These are phyloP conservation scores for Thalia dealbata DNA, from an alignment of 176 grass and related monocot species.

Conservation along the genomic window DNA sequence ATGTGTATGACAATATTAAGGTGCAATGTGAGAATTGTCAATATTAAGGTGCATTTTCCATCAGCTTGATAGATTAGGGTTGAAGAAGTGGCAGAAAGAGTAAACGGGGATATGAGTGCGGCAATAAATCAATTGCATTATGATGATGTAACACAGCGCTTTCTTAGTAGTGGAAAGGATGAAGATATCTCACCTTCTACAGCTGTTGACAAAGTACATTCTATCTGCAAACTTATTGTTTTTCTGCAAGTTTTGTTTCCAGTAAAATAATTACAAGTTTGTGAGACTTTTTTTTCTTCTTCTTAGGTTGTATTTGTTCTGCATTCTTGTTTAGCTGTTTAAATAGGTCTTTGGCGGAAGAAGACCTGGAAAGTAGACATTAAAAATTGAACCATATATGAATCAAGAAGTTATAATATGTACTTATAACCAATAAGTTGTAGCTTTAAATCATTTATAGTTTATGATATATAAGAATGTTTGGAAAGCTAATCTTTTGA, in stretches of 20 bases:
- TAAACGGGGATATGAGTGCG: slow-evolving; percentile 95
- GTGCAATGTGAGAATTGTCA: too few species aligned
- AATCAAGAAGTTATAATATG: too few species aligned
- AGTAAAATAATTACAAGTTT: not conserved
- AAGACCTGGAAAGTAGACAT: too few species aligned
- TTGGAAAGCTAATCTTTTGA: too few species aligned
- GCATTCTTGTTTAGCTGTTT: not conserved
- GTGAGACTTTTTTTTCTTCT: not conserved
- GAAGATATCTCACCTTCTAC: slow-evolving; percentile 99
- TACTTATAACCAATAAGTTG: too few species aligned
- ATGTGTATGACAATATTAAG: too few species aligned
- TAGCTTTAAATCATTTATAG: too few species aligned
- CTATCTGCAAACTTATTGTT: slow-evolving; percentile 20
- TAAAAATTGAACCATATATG: too few species aligned
- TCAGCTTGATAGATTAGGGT: slow-evolving; percentile 50
- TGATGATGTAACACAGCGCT: slow-evolving; percentile 79
- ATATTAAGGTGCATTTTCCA: too few species aligned
- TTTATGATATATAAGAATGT: too few species aligned
- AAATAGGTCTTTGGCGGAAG: not conserved
- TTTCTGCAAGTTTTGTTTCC: not conserved
- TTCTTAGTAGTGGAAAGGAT: slow-evolving; percentile 90
- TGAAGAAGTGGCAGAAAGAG: slow-evolving; percentile 99
- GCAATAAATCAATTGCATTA: slow-evolving; percentile 99
- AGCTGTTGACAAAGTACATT: slow-evolving; percentile 92
- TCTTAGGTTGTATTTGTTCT: not conserved